Percentiles rank a stretch among this genome's conserved stretches.
Evolutionary conservation across 257 asterid genomes (phyloP).

Genomic region (Solanum chiquidenum): DNA sequence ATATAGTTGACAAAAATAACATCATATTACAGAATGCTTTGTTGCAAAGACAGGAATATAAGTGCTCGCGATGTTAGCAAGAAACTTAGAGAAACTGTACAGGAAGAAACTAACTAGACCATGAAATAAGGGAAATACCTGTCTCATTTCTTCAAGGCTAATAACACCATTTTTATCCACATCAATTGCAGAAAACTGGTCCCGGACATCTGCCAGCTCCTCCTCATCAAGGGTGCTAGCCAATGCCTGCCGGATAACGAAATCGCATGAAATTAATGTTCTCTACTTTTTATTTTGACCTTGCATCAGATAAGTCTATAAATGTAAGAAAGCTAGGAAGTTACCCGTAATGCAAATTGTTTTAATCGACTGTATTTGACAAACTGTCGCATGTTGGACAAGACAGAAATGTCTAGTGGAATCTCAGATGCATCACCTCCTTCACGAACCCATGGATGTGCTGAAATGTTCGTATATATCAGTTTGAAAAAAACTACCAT

Average conservation of each 20-base stretch:
- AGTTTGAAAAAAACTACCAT: not conserved
- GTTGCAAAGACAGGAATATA: not conserved
- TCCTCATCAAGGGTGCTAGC: constrained; percentile 91
- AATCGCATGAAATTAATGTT: not conserved
- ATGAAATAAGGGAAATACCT: constrained; percentile 28
- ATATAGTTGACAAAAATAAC: not conserved
- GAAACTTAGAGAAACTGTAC: not conserved
- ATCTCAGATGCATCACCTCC: constrained; percentile 99
- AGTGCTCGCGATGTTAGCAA: not conserved
- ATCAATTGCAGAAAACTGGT: constrained; percentile 95
- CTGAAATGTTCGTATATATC: constrained; percentile 28
- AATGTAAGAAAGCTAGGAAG: not conserved
- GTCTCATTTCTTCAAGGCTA: constrained; percentile 99
- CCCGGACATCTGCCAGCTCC: constrained; percentile 78
- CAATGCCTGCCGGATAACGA: constrained; percentile 50
- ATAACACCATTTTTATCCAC: constrained; percentile 92
- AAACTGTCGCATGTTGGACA: constrained; percentile 87
- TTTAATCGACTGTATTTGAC: constrained; percentile 82
- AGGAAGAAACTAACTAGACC: not conserved
- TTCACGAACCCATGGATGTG: constrained; percentile 98
- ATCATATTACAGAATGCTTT: not conserved
- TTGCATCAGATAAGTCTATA: not conserved
- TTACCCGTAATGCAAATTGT: constrained; percentile 97
- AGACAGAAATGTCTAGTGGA: constrained; percentile 89
- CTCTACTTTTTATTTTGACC: not conserved